Conservation (phyloP, 257 asterid genomes). For the Salvia miltiorrhiza region DNA sequence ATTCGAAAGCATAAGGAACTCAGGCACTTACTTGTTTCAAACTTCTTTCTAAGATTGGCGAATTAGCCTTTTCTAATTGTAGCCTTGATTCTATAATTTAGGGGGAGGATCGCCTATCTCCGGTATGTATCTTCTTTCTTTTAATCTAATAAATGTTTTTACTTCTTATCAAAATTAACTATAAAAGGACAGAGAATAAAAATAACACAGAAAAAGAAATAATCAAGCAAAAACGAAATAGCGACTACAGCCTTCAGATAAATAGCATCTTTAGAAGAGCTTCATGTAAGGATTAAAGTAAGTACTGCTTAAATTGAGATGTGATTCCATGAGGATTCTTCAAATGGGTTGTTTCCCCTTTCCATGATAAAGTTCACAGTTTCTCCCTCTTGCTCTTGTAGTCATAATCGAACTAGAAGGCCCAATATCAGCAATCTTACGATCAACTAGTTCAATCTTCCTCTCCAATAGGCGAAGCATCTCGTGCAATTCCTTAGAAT, state of each 20-base stretch:
- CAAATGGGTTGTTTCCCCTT: conserved; percentile 36
- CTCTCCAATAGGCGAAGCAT: conserved; percentile 37
- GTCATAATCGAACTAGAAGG: conserved; percentile 26
- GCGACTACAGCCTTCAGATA: neutral
- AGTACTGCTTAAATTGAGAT: conserved; percentile 13
- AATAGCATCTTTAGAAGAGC: conserved; percentile 1
- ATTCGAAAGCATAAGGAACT: neutral
- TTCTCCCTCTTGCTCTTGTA: conserved; percentile 12
- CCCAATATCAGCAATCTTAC: conserved; percentile 27
- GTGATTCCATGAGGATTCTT: conserved; percentile 22
- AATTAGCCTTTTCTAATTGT: neutral
- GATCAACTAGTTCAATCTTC: conserved; percentile 42
- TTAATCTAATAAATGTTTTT: neutral
- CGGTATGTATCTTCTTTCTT: neutral
- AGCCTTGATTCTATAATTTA: neutral
- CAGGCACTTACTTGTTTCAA: neutral
- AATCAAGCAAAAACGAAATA: neutral
- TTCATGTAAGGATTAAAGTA: conserved; percentile 11
- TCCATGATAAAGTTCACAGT: conserved; percentile 12
- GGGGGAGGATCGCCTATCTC: neutral
- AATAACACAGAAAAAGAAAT: neutral
- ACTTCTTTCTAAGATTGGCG: neutral
- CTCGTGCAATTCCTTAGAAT: conserved; percentile 25
- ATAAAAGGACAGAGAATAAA: neutral
- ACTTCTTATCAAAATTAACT: neutral